Evolutionary conservation across 1,139 yeast genomes (phyloP).

Genomic region (Sugiyamaella sp.): DNA sequence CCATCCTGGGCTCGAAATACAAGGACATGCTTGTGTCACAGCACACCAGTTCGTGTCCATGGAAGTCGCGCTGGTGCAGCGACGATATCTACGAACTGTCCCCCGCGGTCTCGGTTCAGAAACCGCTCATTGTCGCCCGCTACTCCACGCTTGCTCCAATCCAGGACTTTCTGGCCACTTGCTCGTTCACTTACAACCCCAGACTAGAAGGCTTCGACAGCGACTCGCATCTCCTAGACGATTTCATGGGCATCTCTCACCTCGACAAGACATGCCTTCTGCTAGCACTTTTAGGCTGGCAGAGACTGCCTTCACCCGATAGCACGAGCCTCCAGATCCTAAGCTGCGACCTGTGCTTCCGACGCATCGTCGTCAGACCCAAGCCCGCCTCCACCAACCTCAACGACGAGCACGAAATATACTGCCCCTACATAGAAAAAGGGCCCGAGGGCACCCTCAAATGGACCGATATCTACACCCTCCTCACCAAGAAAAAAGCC

Average conservation of each 20-base stretch:
- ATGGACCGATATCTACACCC: constrained; percentile 22
- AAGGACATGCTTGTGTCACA: constrained; percentile 20
- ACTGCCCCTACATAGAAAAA: constrained; percentile 26
- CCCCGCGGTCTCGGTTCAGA: constrained; percentile 18
- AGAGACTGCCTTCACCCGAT: constrained; percentile 7
- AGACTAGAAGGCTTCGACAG: constrained; percentile 3
- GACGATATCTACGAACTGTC: constrained; percentile 24
- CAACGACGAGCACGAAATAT: constrained; percentile 25
- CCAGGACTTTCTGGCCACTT: constrained; percentile 1
- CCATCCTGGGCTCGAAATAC: constrained; percentile 21
- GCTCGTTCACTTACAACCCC: constrained; percentile 12
- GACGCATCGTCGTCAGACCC: constrained; percentile 20
- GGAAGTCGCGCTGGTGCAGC: constrained; percentile 25
- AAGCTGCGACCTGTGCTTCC: constrained; percentile 28
- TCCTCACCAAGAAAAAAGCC: neutral
- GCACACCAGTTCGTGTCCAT: constrained; percentile 27
- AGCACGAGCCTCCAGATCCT: constrained; percentile 16
- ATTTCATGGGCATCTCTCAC: constrained; percentile 11
- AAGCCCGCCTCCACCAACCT: constrained; percentile 15
- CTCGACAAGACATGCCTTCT: constrained; percentile 9
- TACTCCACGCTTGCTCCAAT: constrained; percentile 11
- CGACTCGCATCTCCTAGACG: neutral
- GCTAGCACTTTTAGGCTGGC: constrained; percentile 29
- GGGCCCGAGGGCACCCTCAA: constrained; percentile 7
- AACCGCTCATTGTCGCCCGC: constrained; percentile 19